Evolutionary conservation across 1,284 basidiomycete species (phyloP), one percentile per base, ranked within the genome.

Genomic region (Psilocybe mexicana): DNA sequence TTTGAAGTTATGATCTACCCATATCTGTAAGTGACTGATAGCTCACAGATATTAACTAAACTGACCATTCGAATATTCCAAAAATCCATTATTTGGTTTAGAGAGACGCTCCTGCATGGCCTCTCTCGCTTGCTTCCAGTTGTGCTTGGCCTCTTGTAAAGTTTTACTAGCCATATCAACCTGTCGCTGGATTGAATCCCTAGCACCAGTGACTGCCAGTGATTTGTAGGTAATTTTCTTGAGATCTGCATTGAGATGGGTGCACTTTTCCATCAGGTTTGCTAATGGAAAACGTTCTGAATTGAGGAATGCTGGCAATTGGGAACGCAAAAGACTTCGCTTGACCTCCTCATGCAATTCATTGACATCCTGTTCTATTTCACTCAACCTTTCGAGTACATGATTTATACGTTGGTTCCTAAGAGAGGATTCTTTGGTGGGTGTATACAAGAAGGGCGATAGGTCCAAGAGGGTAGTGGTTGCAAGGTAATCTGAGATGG

Each of bases 1-100:
- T 28, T 43, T 14, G 45, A 63, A 64, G 44, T 62, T 53, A 50
- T 64, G 63, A 23, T 52, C 64, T 65, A 40, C 3, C 6, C 4
- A 12, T 40, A 40, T 12, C 10, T 6, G 38, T 40, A 40, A 40
- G 38, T 3, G n/a, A 4, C 10, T 12, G 38, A 12, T 4, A n/a
- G 11, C 10, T 40, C 3, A 6, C n/a, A 12, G 14, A 40, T 6
- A 6, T 12, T 12, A 40, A 40, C 3, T 11, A 40, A 40, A n/a
- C 10, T 40, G 38, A 40, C 38, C 38, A n/a, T 40, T 40, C 14
- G 38, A 40, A 12, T 40, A 40, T 40, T 40, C 38, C 3, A 40
- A 6, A 6, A 12, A 40, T 40, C 6, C 10, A 12, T 40, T 12
- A n/a, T n/a, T n/a, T n/a, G n/a, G n/a, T 12, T 40, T 11, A 40